Percentiles rank a stretch among this genome's conserved stretches.
These are phyloP conservation scores for Tetrahymena thermophila DNA, from an alignment of 73 alveolate species.

Conservation along the genomic window DNA sequence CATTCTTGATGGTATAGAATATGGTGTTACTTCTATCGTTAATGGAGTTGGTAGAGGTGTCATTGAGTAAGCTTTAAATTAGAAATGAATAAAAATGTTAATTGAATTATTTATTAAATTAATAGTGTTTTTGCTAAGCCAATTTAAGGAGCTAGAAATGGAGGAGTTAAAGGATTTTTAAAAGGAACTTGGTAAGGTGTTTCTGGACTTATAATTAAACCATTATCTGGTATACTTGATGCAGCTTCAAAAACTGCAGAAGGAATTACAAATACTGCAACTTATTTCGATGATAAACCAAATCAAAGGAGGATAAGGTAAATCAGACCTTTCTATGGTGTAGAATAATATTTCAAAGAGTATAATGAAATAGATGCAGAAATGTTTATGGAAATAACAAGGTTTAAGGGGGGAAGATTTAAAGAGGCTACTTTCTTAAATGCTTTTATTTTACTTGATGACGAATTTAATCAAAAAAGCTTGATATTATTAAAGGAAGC, in stretches of 20 bases:
- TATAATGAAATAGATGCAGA: constrained; percentile 52
- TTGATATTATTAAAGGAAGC: background rate
- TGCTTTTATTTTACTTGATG: background rate
- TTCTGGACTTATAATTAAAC: constrained; percentile 74
- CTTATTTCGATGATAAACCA: constrained; percentile 69
- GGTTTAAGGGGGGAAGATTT: background rate
- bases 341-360: constrained; percentile 37
- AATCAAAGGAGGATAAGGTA: constrained; percentile 76
- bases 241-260: constrained; percentile 96
- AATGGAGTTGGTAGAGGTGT: constrained; percentile 60
- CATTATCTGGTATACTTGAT: constrained; percentile 80
- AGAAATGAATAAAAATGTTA: too few relatives aligned
- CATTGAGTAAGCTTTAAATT: background rate
- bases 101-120: background rate
- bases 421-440: background rate
- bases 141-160: constrained; percentile 63
- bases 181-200: constrained; percentile 76
- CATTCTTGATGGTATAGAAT: constrained; percentile 89
- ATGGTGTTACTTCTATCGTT: constrained; percentile 59
- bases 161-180: constrained; percentile 58
- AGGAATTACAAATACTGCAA: constrained; percentile 93
- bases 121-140: constrained; percentile 73
- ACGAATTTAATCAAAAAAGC: background rate
- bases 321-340: constrained; percentile 93
- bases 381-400: background rate